A percentile compares a stretch with the other conserved stretches of the same genome.
Evolutionary conservation across 2,329 filamentous ascomycete species (phyloP).

Genomic region (Epichloe glyceriae): DNA sequence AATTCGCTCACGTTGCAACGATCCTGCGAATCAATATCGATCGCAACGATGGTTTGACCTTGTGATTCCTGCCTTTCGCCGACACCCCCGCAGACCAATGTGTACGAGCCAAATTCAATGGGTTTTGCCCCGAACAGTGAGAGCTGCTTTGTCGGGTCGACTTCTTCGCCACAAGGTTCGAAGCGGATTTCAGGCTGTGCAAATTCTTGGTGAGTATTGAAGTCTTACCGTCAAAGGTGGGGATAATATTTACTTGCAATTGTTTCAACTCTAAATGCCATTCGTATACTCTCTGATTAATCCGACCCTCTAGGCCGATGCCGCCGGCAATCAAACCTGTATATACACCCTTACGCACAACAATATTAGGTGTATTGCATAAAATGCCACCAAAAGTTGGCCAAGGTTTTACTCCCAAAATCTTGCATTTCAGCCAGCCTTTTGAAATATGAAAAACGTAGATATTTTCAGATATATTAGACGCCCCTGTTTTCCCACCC

Average conservation of each 20-base stretch:
- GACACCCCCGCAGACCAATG: conserved; percentile 21
- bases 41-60: conserved; percentile 17
- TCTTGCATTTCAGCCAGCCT: conserved; percentile 34
- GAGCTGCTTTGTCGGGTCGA: conserved; percentile 7
- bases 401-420: conserved; percentile 21
- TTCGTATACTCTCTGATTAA: conserved; percentile 48
- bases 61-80: conserved; percentile 15
- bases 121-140: conserved; percentile 21
- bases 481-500: conserved; percentile 45
- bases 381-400: conserved; percentile 32
- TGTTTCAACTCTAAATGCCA: conserved; percentile 34
- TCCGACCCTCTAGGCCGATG: conserved; percentile 48
- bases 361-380: conserved; percentile 13
- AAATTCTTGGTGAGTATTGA: neutral
- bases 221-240: neutral
- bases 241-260: neutral
- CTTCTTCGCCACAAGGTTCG: neutral
- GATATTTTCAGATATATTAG: conserved; percentile 35
- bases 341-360: conserved; percentile 19
- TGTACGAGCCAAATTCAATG: conserved; percentile 11
- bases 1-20: conserved; percentile 5
- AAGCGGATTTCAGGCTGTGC: conserved; percentile 17
- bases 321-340: conserved; percentile 60
- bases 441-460: conserved; percentile 35
- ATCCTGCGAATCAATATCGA: conserved; percentile 23